Conservation (phyloP, 2,329 filamentous ascomycete species). For the Blastomyces gilchristii region DNA sequence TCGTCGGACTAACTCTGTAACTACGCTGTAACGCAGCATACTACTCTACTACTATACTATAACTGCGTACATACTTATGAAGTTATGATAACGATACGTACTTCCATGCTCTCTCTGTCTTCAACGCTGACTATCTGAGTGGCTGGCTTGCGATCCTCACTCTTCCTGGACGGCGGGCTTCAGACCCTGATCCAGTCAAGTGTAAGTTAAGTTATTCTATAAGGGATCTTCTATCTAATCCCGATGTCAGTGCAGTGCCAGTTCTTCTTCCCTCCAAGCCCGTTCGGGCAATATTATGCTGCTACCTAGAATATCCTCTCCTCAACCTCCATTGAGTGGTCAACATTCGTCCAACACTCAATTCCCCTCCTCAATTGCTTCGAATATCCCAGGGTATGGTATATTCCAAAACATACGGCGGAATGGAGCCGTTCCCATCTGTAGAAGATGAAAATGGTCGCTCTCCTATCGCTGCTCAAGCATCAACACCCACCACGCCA, state of each 20-base stretch:
- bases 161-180: too few species aligned
- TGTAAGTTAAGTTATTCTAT: too few species aligned
- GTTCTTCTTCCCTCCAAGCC: neutral
- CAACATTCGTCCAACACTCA: neutral
- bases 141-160: too few species aligned
- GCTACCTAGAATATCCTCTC: neutral
- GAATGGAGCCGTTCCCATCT: constrained; percentile 6
- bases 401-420: neutral
- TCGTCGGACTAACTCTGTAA: too few species aligned
- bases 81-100: too few species aligned
- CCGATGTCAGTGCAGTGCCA: neutral
- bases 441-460: constrained; percentile 1
- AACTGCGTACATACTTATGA: too few species aligned
- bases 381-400: neutral
- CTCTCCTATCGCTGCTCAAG: neutral
- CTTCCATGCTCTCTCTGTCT: too few species aligned
- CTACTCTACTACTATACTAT: too few species aligned
- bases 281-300: neutral
- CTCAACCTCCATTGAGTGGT: neutral
- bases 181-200: too few species aligned
- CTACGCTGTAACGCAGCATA: too few species aligned
- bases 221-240: neutral
- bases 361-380: neutral
- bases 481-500: neutral
- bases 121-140: too few species aligned